These are phyloP conservation scores for Thozetella sp. DNA, from an alignment of 495 filamentous ascomycete species.

Conservation along the genomic window DNA sequence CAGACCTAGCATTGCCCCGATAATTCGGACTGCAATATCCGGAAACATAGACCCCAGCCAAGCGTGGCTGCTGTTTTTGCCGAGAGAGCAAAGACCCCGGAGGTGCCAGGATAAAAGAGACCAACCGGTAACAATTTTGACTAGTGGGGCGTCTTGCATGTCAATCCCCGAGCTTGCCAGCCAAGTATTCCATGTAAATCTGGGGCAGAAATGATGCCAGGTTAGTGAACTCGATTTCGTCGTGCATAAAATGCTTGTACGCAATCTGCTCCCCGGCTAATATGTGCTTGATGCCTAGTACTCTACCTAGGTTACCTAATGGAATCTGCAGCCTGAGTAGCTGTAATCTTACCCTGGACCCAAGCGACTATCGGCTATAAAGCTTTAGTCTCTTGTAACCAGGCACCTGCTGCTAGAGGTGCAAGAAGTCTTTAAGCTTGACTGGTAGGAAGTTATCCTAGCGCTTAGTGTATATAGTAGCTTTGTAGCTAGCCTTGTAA, in stretches of 20 bases:
- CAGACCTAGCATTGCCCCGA: too few species aligned
- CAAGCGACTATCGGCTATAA: not conserved
- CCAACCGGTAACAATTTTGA: too few species aligned
- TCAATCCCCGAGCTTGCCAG: not conserved
- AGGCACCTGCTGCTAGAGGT: not conserved
- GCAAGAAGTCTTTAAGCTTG: not conserved
- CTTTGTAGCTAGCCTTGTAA: not conserved
- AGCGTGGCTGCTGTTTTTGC: too few species aligned
- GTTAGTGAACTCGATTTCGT: conserved; percentile 1
- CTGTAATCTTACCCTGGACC: not conserved
- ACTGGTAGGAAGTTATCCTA: not conserved
- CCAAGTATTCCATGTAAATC: not conserved
- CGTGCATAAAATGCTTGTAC: conserved; percentile 2
- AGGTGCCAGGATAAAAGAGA: too few species aligned
- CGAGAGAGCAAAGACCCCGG: too few species aligned
- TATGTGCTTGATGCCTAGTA: not conserved
- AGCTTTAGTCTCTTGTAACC: not conserved
- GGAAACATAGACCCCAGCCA: too few species aligned
- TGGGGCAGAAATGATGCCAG: not conserved
- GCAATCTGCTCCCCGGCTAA: not conserved
- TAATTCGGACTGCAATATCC: too few species aligned
- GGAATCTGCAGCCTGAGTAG: not conserved
- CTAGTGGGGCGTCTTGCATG: too few species aligned
- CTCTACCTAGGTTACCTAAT: not conserved
- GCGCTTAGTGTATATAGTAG: not conserved